Evolutionary conservation across 2,329 filamentous ascomycete species (phyloP), one percentile per base, ranked within the genome.

Genomic region (Fusarium humuli): DNA sequence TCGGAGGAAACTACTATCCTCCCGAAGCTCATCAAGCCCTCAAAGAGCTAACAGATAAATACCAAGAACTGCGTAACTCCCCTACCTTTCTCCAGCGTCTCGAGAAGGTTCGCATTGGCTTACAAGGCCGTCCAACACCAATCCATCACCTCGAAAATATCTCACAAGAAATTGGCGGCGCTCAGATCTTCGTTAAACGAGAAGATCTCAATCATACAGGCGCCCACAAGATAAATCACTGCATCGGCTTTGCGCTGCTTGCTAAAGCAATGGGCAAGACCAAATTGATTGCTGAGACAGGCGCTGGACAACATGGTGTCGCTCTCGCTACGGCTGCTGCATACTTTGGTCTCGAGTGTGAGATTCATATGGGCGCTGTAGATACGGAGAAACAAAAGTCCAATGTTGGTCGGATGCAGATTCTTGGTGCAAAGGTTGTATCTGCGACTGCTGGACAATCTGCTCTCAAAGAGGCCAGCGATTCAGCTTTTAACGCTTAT

Each of bases 211-310:
- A 64, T 2, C 61, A 64, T 7, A 64, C 49, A 2, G 61, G 61
- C 2, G 61, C 61, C 0, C 61, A 64, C 4, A 64, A 64, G 9
- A 64, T 64, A 12, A 64, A 64, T 4, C 59, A 64, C 30, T 64
- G 61, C 5, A 44, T 64, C 1, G 61, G 61, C 5, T 64, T 64
- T 10, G 59, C 61, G 7, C 59, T 64, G 0, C 61, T 64, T 10
- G 61, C 61, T 2, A 57, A 64, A 23, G 59, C 61, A 2, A 64
- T 64, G 61, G 59, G 44, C 0, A 64, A 64, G 20, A 40, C 44
- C 0, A 64, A 64, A 11, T 18, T 64, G 8, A 48, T 64, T 13
- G 61, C 61, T 1, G 61, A 64, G 34, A 64, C 61, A 1, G 61
- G 59, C 12, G 61, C 61, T 0, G 61, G 61, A 4, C 59, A 64